Conservation (phyloP, 495 filamentous ascomycete species). For the Xylaria bambusicola region DNA sequence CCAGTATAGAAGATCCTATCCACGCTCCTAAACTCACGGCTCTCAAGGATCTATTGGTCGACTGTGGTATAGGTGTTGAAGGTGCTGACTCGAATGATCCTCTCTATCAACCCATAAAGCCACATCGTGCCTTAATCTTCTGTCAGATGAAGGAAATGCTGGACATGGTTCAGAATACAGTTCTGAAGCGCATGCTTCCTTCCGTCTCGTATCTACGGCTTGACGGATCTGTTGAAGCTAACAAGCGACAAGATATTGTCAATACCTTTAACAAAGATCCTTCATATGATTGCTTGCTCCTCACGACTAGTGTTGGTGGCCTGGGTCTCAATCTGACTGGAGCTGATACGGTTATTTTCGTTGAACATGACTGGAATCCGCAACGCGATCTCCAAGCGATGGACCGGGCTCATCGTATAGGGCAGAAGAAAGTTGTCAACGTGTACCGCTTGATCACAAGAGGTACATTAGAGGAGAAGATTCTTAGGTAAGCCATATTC, state of each 20-base stretch:
- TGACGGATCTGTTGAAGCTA: slow-evolving; percentile 88
- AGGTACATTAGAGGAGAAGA: slow-evolving; percentile 98
- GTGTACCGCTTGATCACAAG: slow-evolving; percentile 96
- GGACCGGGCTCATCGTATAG: slow-evolving; percentile 97
- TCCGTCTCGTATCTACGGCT: slow-evolving; percentile 86
- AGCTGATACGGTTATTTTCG: slow-evolving; percentile 98
- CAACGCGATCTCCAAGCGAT: slow-evolving; percentile 99
- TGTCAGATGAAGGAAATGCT: slow-evolving; percentile 99
- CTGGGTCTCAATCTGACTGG: slow-evolving; percentile 94
- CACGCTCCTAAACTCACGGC: slow-evolving; percentile 94
- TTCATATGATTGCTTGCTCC: slow-evolving; percentile 85
- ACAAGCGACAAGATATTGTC: slow-evolving; percentile 90
- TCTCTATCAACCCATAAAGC: slow-evolving; percentile 75
- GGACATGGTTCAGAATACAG: slow-evolving; percentile 93
- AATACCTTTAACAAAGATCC: slow-evolving; percentile 98
- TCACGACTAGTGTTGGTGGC: slow-evolving; percentile 94
- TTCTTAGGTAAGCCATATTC: slow-evolving; percentile 53
- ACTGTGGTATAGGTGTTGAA: slow-evolving; percentile 89
- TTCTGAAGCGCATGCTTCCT: slow-evolving; percentile 81
- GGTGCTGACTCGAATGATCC: slow-evolving; percentile 65
- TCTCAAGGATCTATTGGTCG: slow-evolving; percentile 83
- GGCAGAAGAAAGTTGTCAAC: slow-evolving; percentile 99
- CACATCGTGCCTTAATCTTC: slow-evolving; percentile 93
- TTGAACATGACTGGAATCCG: slow-evolving; percentile 99
- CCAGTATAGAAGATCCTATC: slow-evolving; percentile 75